phyloP scores from a whole-genome alignment of 73 alveolate genomes.

The Paramecium sexaurelia region DNA sequence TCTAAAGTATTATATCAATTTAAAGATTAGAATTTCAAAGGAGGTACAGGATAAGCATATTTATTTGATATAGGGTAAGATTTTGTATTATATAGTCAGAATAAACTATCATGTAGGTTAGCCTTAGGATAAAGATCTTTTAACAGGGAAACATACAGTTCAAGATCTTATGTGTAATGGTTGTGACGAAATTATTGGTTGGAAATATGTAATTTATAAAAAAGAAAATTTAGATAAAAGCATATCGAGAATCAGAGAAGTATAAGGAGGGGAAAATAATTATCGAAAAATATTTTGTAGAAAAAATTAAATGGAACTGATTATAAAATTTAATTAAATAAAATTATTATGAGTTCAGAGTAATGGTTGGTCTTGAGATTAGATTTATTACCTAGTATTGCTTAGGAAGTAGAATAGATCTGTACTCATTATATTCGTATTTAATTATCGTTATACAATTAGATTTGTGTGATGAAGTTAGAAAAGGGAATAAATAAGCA shows the following conservation, averaged over 20 bases:
- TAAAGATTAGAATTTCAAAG: not conserved
- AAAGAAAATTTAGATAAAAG: not conserved
- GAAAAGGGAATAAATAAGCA: slow-evolving; percentile 60
- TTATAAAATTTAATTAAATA: slow-evolving; percentile 4
- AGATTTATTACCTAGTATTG: slow-evolving; percentile 62
- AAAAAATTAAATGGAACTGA: not conserved
- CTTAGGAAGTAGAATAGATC: slow-evolving; percentile 64
- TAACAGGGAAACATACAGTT: slow-evolving; percentile 14
- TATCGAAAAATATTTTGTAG: not conserved
- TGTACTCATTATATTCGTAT: slow-evolving; percentile 62
- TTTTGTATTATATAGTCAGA: not conserved
- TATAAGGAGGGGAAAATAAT: slow-evolving; percentile 47
- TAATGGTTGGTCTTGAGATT: slow-evolving; percentile 42
- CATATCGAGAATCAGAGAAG: not conserved
- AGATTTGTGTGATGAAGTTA: slow-evolving; percentile 63
- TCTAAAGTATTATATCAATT: not conserved
- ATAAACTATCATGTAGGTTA: slow-evolving; percentile 4
- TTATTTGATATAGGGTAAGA: not conserved
- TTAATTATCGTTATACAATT: not conserved
- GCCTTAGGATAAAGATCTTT: not conserved
- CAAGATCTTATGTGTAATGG: slow-evolving; percentile 31
- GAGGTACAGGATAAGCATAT: not conserved
- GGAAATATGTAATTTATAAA: slow-evolving; percentile 33
- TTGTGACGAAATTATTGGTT: not conserved
- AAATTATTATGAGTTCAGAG: not conserved